These are phyloP conservation scores for Triadica sebifera DNA, from an alignment of 345 rosid genomes.

Conservation along the genomic window DNA sequence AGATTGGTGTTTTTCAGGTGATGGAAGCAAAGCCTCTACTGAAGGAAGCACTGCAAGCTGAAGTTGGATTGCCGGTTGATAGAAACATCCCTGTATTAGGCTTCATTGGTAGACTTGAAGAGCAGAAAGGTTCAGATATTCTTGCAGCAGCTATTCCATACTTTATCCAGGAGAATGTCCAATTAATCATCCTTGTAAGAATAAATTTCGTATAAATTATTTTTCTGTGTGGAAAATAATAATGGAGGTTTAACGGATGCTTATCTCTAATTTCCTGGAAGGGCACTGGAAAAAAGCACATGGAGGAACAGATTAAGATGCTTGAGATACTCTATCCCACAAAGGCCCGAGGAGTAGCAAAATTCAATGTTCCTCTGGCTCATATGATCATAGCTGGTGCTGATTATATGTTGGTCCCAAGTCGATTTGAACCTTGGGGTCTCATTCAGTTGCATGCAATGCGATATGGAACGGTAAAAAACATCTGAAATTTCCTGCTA, in stretches of 20 bases:
- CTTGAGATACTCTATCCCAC: conserved; percentile 60
- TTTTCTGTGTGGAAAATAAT: no score
- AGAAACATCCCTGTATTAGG: conserved; percentile 76
- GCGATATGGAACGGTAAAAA: conserved; percentile 82
- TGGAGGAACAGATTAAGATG: conserved; percentile 66
- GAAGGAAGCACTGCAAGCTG: conserved; percentile 90
- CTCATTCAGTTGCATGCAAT: conserved; percentile 92
- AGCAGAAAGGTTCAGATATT: conserved; percentile 94
- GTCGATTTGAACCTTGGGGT: conserved; percentile 96
- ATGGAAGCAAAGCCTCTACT: conserved; percentile 69
- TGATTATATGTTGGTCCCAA: conserved; percentile 73
- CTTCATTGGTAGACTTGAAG: conserved; percentile 91
- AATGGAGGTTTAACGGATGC: background rate
- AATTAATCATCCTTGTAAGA: conserved; percentile 75
- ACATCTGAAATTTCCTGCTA: background rate
- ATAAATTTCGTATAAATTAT: background rate
- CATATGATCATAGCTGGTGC: conserved; percentile 91
- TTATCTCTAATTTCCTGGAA: conserved; percentile 18
- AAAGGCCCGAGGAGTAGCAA: conserved; percentile 70
- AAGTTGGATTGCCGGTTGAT: conserved; percentile 74
- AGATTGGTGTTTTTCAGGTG: conserved; percentile 39
- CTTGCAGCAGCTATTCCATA: conserved; percentile 64
- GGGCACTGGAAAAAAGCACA: conserved; percentile 85
- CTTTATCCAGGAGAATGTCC: conserved; percentile 57
- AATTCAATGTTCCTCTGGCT: conserved; percentile 72